Base-by-base conservation (phyloP, 345 rosid species). In the Gossypium anomalum region DNA sequence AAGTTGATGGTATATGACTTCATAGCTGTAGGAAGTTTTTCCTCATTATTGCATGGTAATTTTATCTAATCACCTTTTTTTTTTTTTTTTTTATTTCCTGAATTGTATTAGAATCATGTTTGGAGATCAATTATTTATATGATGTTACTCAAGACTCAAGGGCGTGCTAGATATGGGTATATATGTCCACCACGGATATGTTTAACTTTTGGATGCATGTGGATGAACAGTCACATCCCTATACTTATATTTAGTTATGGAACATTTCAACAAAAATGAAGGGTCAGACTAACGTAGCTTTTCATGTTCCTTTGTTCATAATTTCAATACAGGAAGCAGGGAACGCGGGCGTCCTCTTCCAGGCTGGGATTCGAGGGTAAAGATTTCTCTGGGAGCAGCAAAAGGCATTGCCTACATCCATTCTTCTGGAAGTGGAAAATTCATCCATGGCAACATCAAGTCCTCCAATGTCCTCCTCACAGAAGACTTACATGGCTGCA, bases 1-100 rank as follows among this genome's bases (percentile, higher is more conserved):
- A 95, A 92, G 79, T 87, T 95, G 75, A 87, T 95, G 47, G 97
- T 93, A 49, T 89, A 90, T 80, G 96, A 95, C 83, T 85, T 83
- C 80, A 81, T 82, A 67, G 75, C 87, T 43, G 88, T 83, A 9
- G 72, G 72, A 56, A 69, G 58, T 51, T 51, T 69, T 27, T 69
- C 45, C 58, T 69, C 59, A 17, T 49, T 69, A 27, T 51, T 69
- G 59, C 72, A 69, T 27, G 72, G 72, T 69, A 51, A 12, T 27
- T 25, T 27, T 51, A 25, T 27, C 59, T n/a, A 19, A 25, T 48
- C 57, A 68, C 16, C 20, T 48, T 68, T 11, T 7, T 47, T 29
- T 27, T 2, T 25, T 27, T 45, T 49, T 68, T 49, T 25, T 25
- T 49, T 48, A 6, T 23, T 15, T 27, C 44, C 9, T 25, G 56